Base-by-base conservation (phyloP, 768 basidiomycete species). In the Strobilomyces confusus region DNA sequence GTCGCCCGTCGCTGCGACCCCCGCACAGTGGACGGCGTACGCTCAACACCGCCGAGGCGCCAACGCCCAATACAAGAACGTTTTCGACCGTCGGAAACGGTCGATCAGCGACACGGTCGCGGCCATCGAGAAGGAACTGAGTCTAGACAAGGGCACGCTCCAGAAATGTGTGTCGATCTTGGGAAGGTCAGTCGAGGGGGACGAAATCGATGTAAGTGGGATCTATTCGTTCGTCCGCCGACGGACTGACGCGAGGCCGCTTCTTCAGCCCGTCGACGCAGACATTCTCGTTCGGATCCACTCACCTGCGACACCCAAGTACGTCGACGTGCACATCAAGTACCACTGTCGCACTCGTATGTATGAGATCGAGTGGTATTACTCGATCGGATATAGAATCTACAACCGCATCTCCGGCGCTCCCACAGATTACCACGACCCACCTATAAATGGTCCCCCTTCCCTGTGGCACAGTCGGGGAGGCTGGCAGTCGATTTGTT, bases 281-380 rank as follows among this genome's bases (percentile, higher is more conserved):
- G 54, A 58, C 12, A 40, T 29, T 0, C n/a, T 22, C 4, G 43
- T 44, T 20, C 49, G 49, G 25, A 46, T 59, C 36, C 52, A 52
- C 36, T 62, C 58, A 1, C 54, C 44, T 0, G 30, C 56, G 1
- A 22, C 52, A 15, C 55, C 62, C 4, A 51, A 47, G 25, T 62
- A 51, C 44, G 47, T 62, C 33, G 61, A 59, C 20, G 52, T 59
- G 13, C 60, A 59, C n/a, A 19, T 62, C 36, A 51, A 51, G 34
- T 58, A 60, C 37, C 23, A 55, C 19, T 47, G 41, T 30, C 56
- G 46, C 17, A 2, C 41, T n/a, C 19, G 52, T 20, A 13, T 8
- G 17, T 34, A 15, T 29, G 3, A 2, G 12, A 32, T 54, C 37
- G 44, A 64, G 26, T 56, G 51, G 58, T 19, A 9, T 25, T 64